Percentiles rank a stretch among this genome's conserved stretches.
Conservation (phyloP, 306 rosid species). For the Quillaja saponaria region DNA sequence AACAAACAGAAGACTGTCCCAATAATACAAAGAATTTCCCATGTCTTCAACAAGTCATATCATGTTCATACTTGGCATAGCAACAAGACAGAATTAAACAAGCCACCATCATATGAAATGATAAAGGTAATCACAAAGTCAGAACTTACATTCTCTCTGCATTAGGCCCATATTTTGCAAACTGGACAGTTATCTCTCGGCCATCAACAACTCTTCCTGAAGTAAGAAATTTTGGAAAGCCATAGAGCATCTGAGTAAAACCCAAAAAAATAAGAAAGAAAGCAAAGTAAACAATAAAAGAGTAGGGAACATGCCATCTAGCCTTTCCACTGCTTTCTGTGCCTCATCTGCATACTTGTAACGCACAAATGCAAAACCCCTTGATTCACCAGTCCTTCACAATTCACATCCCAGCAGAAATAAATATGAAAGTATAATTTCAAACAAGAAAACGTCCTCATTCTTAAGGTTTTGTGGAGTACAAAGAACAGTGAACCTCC, state of each 20-base stretch:
- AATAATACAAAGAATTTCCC: no score
- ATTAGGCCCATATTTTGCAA: slow-evolving; percentile 93
- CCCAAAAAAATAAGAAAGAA: neutral
- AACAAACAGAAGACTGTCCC: no score
- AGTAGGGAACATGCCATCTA: slow-evolving; percentile 52
- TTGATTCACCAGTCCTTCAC: slow-evolving; percentile 78
- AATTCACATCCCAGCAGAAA: neutral
- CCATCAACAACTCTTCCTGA: slow-evolving; percentile 89
- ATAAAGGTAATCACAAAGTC: neutral
- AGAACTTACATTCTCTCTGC: slow-evolving; percentile 84
- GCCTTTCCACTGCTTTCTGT: slow-evolving; percentile 83
- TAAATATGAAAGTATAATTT: neutral
- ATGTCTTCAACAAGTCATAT: neutral
- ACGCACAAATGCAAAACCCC: slow-evolving; percentile 94
- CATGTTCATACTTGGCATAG: neutral
- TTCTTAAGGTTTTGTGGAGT: no score
- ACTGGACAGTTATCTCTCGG: slow-evolving; percentile 90
- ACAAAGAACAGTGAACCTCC: no score
- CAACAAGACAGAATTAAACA: neutral
- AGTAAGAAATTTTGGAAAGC: neutral
- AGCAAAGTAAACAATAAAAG: neutral
- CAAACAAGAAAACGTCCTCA: no score
- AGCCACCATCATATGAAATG: neutral
- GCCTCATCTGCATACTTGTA: slow-evolving; percentile 94
- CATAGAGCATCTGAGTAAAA: neutral